These are phyloP conservation scores for Trypanosomatidae sp. DNA, from an alignment of 208 protist genomes.

Conservation along the genomic window DNA sequence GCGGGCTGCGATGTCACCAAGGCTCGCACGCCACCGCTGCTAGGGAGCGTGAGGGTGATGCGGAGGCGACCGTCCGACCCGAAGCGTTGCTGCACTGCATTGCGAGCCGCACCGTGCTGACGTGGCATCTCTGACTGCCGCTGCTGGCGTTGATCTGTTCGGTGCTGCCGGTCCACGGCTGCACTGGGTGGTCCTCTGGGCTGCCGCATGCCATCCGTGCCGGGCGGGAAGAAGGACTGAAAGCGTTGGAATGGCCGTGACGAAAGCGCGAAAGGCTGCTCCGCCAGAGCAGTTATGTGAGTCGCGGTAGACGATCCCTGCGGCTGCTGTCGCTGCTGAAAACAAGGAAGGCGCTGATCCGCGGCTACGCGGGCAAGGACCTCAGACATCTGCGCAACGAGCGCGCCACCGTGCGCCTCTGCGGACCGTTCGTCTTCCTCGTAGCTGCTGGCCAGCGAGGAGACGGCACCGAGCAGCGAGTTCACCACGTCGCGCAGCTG, in stretches of 20 bases:
- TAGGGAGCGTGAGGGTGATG: constrained; percentile 8
- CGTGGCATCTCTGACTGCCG: too few relatives aligned
- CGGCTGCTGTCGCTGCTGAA: not conserved
- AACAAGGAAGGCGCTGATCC: too few relatives aligned
- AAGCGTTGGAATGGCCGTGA: constrained; percentile 37
- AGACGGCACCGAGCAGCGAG: constrained; percentile 16
- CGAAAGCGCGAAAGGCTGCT: constrained; percentile 34
- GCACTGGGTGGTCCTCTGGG: constrained; percentile 1
- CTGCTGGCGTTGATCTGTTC: too few relatives aligned
- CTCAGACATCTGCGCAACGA: too few relatives aligned
- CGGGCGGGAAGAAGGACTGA: constrained; percentile 53
- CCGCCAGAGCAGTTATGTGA: not conserved
- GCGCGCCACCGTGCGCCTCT: too few relatives aligned
- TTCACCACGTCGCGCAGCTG: constrained; percentile 9
- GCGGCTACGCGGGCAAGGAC: too few relatives aligned
- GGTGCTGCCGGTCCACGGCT: too few relatives aligned
- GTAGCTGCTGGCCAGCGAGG: constrained; percentile 14
- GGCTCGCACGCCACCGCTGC: not conserved
- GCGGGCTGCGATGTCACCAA: constrained; percentile 12
- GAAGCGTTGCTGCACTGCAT: constrained; percentile 14
- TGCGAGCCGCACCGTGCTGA: too few relatives aligned
- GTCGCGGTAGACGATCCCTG: not conserved
- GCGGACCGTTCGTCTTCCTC: constrained; percentile 1
- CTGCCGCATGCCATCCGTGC: constrained; percentile 42
- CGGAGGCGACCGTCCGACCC: constrained; percentile 9